Evolutionary conservation across 2,329 filamentous ascomycete genomes (phyloP), one percentile per base, ranked within the genome.

Genomic region (Pseudogymnoascus sp.): DNA sequence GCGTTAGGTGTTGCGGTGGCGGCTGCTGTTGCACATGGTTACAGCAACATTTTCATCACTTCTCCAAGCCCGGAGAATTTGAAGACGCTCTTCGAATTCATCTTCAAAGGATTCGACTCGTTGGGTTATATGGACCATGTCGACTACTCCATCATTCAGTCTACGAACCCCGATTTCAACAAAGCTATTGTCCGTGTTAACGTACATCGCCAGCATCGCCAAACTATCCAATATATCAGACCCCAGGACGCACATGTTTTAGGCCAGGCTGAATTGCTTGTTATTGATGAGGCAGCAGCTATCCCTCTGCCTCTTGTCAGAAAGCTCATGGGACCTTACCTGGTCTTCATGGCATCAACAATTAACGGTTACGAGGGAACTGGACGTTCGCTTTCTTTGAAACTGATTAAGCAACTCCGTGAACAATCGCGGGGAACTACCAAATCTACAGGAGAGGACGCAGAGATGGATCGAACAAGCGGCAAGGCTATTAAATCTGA

Each of bases 331-430:
- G 95, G 95, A 0, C 93, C 93, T 13, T 99, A 99, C 76, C 81
- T 99, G 39, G 92, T 98, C 7, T 99, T 99, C 77, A 98, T 99
- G 95, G 92, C 96, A 0, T 99, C 95, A 0, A 99, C 95, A 1
- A 97, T 99, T 79, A 98, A 98, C 74, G 95, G 95, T 65, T 99
- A 99, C 75, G 95, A 99, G 79, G 95, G 95, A 64, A 99, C 95
- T 6, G 95, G 95, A 43, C 87, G 95, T 65, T 98, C 95, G 0
- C 82, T 99, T 5, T 98, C 95, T 0, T 80, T 99, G 63, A 99
- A 99, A 79, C 83, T 99, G 69, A 97, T 99, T 68, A 96, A 98
- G 75, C 93, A 99, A 77, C 85, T 99, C 23, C 88, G 95, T 65
- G 93, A 99, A 72, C 93, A 99, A 74, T 96, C 93, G 36, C 83